These are phyloP conservation scores for Alternaria atra DNA, from an alignment of 2,329 filamentous ascomycete genomes.

Conservation along the genomic window DNA sequence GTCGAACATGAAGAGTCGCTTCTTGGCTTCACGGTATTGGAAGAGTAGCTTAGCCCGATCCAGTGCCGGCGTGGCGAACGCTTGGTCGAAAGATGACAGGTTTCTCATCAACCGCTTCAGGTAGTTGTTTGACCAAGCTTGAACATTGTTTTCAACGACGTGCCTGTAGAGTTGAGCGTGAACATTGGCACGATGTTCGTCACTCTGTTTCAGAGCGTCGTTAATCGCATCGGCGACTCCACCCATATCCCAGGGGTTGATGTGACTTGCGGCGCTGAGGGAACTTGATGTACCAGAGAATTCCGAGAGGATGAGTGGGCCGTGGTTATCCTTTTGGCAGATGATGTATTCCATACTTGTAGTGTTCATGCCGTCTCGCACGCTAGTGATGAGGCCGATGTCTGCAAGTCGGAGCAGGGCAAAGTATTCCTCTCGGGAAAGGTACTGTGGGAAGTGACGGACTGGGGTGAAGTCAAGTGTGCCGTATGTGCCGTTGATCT, in stretches of 20 bases:
- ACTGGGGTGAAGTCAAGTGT: slow-evolving; percentile 90
- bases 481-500: slow-evolving; percentile 90
- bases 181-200: slow-evolving; percentile 71
- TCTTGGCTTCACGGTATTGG: slow-evolving; percentile 77
- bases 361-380: slow-evolving; percentile 97
- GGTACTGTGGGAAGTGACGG: slow-evolving; percentile 93
- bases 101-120: slow-evolving; percentile 82
- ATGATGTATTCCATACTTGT: slow-evolving; percentile 94
- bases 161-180: slow-evolving; percentile 81
- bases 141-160: slow-evolving; percentile 85
- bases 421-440: slow-evolving; percentile 90
- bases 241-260: slow-evolving; percentile 93
- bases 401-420: slow-evolving; percentile 90
- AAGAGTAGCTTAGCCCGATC: slow-evolving; percentile 76
- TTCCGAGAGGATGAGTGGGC: slow-evolving; percentile 92
- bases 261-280: slow-evolving; percentile 86
- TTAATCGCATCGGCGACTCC: slow-evolving; percentile 87
- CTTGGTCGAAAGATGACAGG: slow-evolving; percentile 77
- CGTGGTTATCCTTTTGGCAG: slow-evolving; percentile 85
- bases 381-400: slow-evolving; percentile 92
- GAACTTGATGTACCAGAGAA: slow-evolving; percentile 94
- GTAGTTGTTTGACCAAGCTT: slow-evolving; percentile 84
- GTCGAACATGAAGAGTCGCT: slow-evolving; percentile 96
- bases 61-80: slow-evolving; percentile 80
- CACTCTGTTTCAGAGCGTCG: slow-evolving; percentile 78